Percentiles rank a stretch among this genome's conserved stretches.
Evolutionary conservation across 345 rosid species (phyloP).

Genomic region (Arabis hirsuta): DNA sequence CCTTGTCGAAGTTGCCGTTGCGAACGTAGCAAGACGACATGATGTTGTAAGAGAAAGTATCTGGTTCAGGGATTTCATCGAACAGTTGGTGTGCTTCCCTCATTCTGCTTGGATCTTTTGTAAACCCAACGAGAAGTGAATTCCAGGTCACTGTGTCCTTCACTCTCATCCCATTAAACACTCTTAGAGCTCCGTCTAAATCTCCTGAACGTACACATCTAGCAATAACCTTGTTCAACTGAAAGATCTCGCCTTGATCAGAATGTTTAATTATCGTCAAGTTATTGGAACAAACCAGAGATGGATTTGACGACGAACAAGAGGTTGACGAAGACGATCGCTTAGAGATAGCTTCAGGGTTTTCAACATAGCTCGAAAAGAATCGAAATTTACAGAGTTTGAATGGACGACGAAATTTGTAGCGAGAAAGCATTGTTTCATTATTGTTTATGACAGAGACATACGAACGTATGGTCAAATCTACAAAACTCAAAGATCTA

Average conservation of each 20-base stretch:
- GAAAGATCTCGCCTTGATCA: conserved; percentile 43
- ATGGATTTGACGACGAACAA: conserved; percentile 21
- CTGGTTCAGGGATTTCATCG: conserved; percentile 71
- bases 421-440: conserved; percentile 30
- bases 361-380: conserved; percentile 31
- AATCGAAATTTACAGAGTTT: conserved; percentile 33
- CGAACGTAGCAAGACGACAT: conserved; percentile 62
- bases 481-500: neutral
- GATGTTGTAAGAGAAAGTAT: conserved; percentile 66
- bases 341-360: conserved; percentile 39
- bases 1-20: conserved; percentile 46
- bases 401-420: conserved; percentile 28
- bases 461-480: neutral
- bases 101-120: conserved; percentile 49
- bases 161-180: conserved; percentile 61
- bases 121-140: conserved; percentile 59
- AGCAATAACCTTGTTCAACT: conserved; percentile 62
- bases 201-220: conserved; percentile 60
- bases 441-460: conserved; percentile 11
- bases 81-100: conserved; percentile 59
- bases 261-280: conserved; percentile 2
- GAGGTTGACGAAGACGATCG: conserved; percentile 22
- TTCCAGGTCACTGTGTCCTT: conserved; percentile 77
- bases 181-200: conserved; percentile 58
- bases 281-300: conserved; percentile 36